Conservation (phyloP, 257 asterid genomes). For the Petunia axillaris region DNA sequence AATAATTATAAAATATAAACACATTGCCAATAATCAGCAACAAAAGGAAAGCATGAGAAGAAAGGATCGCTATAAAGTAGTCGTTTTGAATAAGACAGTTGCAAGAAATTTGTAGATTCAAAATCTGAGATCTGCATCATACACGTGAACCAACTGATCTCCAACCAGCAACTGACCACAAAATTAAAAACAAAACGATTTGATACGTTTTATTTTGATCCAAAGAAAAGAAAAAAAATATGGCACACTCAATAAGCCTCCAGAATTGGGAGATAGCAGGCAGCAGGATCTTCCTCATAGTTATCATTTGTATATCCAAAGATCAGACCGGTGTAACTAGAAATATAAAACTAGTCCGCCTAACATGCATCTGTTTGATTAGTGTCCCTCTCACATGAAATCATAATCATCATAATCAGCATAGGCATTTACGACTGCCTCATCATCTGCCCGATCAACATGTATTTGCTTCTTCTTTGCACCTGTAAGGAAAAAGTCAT, state of each 20-base stretch:
- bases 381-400: conserved; percentile 64
- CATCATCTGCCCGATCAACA: conserved; percentile 67
- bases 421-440: conserved; percentile 40
- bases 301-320: conserved; percentile 22
- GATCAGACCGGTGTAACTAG: conserved; percentile 13
- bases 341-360: conserved; percentile 23
- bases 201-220: not conserved
- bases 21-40: no score
- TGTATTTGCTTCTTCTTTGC: conserved; percentile 82
- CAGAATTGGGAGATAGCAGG: conserved; percentile 41
- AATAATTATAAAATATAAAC: no score
- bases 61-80: no score
- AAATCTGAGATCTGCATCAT: conserved; percentile 5
- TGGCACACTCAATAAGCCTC: conserved; percentile 42
- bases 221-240: not conserved
- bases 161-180: not conserved
- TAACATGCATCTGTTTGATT: conserved; percentile 1
- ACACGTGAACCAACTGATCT: not conserved
- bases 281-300: conserved; percentile 40
- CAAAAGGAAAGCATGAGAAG: no score
- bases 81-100: no score
- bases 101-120: conserved; percentile 13
- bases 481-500: conserved; percentile 38
- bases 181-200: not conserved
- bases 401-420: conserved; percentile 74